Evolutionary conservation across 306 rosid species (phyloP).

Genomic region (Glycine latifolia): DNA sequence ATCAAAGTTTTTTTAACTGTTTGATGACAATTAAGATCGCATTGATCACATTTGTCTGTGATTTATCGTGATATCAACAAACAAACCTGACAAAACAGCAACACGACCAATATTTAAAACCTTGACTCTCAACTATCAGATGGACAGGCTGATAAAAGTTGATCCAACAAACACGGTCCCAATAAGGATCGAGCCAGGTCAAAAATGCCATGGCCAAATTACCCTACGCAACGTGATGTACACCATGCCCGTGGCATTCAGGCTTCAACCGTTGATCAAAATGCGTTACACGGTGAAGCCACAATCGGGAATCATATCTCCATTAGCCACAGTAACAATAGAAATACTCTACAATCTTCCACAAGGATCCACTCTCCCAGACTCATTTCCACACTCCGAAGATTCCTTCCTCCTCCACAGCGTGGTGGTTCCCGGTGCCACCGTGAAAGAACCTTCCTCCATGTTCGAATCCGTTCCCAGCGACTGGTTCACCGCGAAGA

Average conservation of each 20-base stretch:
- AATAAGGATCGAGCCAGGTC: conserved; percentile 60
- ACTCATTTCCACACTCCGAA: conserved; percentile 61
- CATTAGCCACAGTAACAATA: conserved; percentile 57
- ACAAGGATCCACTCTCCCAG: conserved; percentile 60
- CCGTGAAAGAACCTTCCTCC: conserved; percentile 64
- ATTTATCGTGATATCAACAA: too few species aligned
- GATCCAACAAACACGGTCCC: conserved; percentile 73
- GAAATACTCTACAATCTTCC: conserved; percentile 71
- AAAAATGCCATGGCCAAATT: conserved; percentile 65
- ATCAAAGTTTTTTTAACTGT: too few species aligned
- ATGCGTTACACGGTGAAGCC: conserved; percentile 73
- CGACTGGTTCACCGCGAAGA: conserved; percentile 79
- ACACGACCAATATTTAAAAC: too few species aligned
- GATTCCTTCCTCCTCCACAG: conserved; percentile 84
- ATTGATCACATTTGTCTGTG: too few species aligned
- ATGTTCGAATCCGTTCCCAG: conserved; percentile 65
- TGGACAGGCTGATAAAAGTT: conserved; percentile 83
- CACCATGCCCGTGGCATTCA: conserved; percentile 93
- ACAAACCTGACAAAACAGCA: too few species aligned
- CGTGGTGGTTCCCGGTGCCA: conserved; percentile 85
- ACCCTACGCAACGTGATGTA: conserved; percentile 82
- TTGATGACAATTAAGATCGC: too few species aligned
- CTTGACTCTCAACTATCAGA: not conserved
- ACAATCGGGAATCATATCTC: conserved; percentile 78
- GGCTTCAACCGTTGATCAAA: conserved; percentile 70